Evolutionary conservation across 352 stramenopile species (phyloP).

Genomic region (Phytophthora aleatoria): DNA sequence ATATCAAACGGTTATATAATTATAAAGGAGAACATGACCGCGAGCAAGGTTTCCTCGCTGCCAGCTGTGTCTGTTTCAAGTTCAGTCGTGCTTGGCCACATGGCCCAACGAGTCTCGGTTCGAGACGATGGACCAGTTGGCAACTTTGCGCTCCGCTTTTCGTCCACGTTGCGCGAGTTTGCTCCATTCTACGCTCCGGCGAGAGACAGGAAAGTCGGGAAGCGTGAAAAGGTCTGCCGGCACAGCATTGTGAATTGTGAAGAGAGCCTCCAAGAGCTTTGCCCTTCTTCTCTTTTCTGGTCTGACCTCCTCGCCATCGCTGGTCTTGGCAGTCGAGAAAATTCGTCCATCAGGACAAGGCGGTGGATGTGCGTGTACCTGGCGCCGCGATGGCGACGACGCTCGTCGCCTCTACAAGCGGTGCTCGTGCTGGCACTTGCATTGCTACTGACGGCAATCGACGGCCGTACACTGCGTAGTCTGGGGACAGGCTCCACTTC

Average conservation of each 20-base stretch:
- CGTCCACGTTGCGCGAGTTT: not conserved
- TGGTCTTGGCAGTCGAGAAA: slow-evolving; percentile 34
- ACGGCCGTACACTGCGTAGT: slow-evolving; percentile 22
- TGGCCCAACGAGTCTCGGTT: slow-evolving; percentile 2
- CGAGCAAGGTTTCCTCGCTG: slow-evolving; percentile 9
- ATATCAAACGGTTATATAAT: not conserved
- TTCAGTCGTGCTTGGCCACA: slow-evolving; percentile 20
- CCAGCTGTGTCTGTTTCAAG: slow-evolving; percentile 16
- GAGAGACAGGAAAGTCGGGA: slow-evolving; percentile 35
- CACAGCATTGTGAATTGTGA: slow-evolving; percentile 11
- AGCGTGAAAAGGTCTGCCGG: slow-evolving; percentile 23
- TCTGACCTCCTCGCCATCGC: slow-evolving; percentile 2
- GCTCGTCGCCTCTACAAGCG: slow-evolving; percentile 2
- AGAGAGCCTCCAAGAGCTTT: slow-evolving; percentile 22
- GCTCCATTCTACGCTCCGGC: slow-evolving; percentile 25
- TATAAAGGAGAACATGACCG: not conserved
- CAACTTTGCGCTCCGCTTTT: slow-evolving; percentile 7
- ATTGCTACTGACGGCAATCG: slow-evolving; percentile 8
- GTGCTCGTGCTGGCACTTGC: slow-evolving; percentile 14
- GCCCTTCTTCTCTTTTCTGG: slow-evolving; percentile 9
- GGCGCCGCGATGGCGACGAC: slow-evolving; percentile 35
- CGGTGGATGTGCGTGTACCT: slow-evolving; percentile 36
- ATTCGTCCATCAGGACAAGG: slow-evolving; percentile 13
- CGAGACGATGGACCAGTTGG: slow-evolving; percentile 13
- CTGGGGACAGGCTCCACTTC: slow-evolving; percentile 6